Base-by-base conservation (phyloP, 768 basidiomycete genomes). In the Nidula microcarpa region DNA sequence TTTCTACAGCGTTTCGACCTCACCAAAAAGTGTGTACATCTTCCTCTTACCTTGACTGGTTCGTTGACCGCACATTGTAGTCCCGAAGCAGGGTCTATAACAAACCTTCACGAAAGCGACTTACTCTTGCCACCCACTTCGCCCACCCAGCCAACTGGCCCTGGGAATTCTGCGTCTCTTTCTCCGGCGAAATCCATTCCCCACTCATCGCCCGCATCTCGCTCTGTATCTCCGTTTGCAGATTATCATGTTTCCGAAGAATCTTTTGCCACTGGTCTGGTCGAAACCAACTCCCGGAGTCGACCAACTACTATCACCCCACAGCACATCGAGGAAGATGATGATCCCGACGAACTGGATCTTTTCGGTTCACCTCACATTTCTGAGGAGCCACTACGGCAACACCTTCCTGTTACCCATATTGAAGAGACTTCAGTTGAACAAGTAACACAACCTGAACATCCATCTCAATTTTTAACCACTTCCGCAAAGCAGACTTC, bases 1-100 rank as follows among this genome's bases (percentile, higher is more conserved):
- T 89, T 87, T 61, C 62, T 89, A 53, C 74, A 78, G 44, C 74
- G 73, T 63, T 82, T 81, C 59, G 79, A 86, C 66, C 63, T 89
- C 34, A 57, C 44, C 37, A 60, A 66, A 54, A 52, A 62, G 63
- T 66, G 51, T 50, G 63, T 61, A 41, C 23, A 43, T 46, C 47
- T 35, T 33, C 46, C 41, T 49, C 30, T 35, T 43, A 18, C 48
- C 35, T 18, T n/a, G n/a, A n/a, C n/a, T 52, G 13, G n/a, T 18
- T 23, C 18, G 36, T 45, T 51, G 23, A 59, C 36, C 10, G 52
- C 35, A 51, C 50, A 35, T 58, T 57, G 56, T 51, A 80, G 79
- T 59, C 69, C 66, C 5, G 73, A 76, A 48, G 68, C 66, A 34
- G 74, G 76, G 39, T 70, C 65, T 57, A 74, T 80, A 55, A 61